Evolutionary conservation across 176 grass and related monocot genomes (phyloP).

Genomic region (Aechmea fasciata): DNA sequence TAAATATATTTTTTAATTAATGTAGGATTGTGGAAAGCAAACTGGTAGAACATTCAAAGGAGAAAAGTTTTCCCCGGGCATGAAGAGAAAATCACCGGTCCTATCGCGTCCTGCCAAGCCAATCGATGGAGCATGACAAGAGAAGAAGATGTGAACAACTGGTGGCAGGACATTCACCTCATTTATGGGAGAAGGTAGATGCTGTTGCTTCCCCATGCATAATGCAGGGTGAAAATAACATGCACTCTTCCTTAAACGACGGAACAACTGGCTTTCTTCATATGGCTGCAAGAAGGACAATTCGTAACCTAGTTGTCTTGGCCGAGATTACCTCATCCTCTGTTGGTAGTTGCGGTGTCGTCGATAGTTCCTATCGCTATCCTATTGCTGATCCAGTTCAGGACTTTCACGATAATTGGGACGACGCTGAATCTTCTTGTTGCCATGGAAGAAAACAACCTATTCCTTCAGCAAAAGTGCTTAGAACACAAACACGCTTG

Average conservation of each 20-base stretch:
- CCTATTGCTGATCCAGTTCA: not conserved
- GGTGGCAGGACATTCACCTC: conserved; percentile 24
- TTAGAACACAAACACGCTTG: conserved; percentile 42
- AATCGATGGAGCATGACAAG: conserved; percentile 21
- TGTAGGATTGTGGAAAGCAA: no score
- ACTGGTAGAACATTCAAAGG: not conserved
- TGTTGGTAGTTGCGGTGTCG: conserved; percentile 79
- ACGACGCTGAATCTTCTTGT: conserved; percentile 44
- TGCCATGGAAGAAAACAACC: conserved; percentile 41
- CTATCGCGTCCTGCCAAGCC: conserved; percentile 18
- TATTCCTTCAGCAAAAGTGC: conserved; percentile 22
- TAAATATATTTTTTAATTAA: no score
- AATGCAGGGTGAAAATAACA: conserved; percentile 28
- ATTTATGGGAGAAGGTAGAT: conserved; percentile 67
- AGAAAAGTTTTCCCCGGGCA: not conserved
- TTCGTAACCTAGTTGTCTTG: conserved; percentile 33
- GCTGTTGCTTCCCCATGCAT: conserved; percentile 40
- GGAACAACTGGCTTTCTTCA: conserved; percentile 34
- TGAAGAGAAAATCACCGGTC: conserved; percentile 44
- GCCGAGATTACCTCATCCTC: conserved; percentile 53
- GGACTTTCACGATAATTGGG: conserved; percentile 37
- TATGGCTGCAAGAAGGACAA: not conserved
- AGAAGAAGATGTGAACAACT: conserved; percentile 4
- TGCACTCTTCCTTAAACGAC: conserved; percentile 38
- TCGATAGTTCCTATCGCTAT: conserved; percentile 22